phyloP scores from a whole-genome alignment of 805 yeast genomes.

The Hanseniaspora meyeri region DNA sequence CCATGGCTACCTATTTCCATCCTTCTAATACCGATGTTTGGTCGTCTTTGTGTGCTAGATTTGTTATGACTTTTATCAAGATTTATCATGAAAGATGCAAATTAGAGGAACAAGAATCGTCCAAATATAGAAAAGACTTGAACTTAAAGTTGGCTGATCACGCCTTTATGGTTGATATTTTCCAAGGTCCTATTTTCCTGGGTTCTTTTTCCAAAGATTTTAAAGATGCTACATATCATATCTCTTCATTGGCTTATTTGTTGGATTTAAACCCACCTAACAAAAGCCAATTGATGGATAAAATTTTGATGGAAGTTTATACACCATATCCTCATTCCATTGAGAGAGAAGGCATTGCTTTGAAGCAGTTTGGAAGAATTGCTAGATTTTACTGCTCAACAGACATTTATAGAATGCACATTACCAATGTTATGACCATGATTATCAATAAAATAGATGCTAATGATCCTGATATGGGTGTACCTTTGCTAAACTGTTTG shows the following conservation, averaged over 20 bases:
- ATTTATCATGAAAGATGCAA: constrained; percentile 48
- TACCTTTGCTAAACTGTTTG: constrained; percentile 53
- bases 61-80: constrained; percentile 47
- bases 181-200: constrained; percentile 41
- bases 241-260: constrained; percentile 48
- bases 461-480: constrained; percentile 67
- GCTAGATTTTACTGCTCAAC: constrained; percentile 53
- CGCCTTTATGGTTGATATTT: constrained; percentile 29
- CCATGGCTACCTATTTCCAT: constrained; percentile 71
- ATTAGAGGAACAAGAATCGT: constrained; percentile 33
- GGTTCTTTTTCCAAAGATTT: constrained; percentile 72
- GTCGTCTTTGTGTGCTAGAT: constrained; percentile 57
- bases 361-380: constrained; percentile 52
- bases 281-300: constrained; percentile 35
- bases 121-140: constrained; percentile 19
- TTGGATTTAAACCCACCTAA: constrained; percentile 46
- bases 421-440: constrained; percentile 59
- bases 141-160: constrained; percentile 28
- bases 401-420: constrained; percentile 61
- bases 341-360: constrained; percentile 65
- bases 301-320: constrained; percentile 58
- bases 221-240: constrained; percentile 43
- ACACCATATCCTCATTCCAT: constrained; percentile 61
- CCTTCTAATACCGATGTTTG: constrained; percentile 92
- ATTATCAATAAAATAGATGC: constrained; percentile 74